Base-by-base conservation (phyloP, 2,329 filamentous ascomycete species). In the Pseudocercospora musae region DNA sequence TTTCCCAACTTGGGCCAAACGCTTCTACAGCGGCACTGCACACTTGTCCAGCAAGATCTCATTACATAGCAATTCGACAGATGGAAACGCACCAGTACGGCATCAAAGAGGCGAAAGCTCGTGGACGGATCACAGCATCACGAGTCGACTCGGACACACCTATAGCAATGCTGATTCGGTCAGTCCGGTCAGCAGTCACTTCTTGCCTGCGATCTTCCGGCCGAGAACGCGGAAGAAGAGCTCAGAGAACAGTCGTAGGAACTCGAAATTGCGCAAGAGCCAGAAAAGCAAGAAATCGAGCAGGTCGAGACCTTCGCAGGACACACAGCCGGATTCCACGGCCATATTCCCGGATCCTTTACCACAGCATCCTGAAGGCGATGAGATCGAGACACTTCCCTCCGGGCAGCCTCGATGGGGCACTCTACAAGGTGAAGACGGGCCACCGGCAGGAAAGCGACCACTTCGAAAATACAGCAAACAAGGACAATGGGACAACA, bases 1-100 rank as follows among this genome's bases (percentile, higher is more conserved):
- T 25, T 76, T 77, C 57, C 75, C 75, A 7, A 67, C 66, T 3
- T 77, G 75, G 75, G 75, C 74, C 10, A 76, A 69, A 58, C 67
- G 70, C 20, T 77, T 74, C 63, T 77, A 77, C 65, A 68, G 66
- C 20, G 70, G 72, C 3, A 69, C 66, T 25, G 65, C 65, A 18
- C 60, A 63, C 9, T 63, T 76, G 18, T 48, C 68, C 2, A 74
- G 71, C 62, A 71, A 72, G 52, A 65, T 72, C 18, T 73, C 72
- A 2, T 57, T 73, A 37, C 52, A 59, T 23, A 69, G 67, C 54
- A 53, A 53, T 20, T 63, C 61, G n/a, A 65, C 64, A 42, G 60
- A 62, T 18, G 64, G 58, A 42, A 53, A 55, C 20, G 57, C 29
- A n/a, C 29, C 6, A n/a, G 60, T 40, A 50, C 54, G 44, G 13